Evolutionary conservation across 331 rosid genomes (phyloP), one percentile per base, ranked within the genome.

Genomic region (Quercus phellos): DNA sequence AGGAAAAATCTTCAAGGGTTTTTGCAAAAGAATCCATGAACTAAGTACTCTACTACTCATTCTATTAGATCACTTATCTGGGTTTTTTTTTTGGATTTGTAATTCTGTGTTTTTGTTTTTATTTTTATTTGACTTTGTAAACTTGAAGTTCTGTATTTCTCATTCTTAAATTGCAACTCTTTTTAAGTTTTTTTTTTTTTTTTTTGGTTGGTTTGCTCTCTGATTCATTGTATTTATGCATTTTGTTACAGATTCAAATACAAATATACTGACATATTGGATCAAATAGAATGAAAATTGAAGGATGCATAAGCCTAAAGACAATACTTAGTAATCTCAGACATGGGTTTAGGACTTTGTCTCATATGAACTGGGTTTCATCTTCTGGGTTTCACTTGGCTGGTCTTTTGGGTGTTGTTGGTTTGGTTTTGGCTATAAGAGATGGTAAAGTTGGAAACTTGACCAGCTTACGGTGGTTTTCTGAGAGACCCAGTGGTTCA

Each of bases 381-480:
- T 60, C 84, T 13, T 75, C 82, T 50, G 83, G 79, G 27, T 70
- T 83, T 83, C 84, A 73, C 63, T 53, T 84, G 18, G 89, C 88
- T 79, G 87, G 74, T 43, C 58, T 92, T 77, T 30, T 87, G 46
- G 86, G 91, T 32, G 32, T 88, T 30, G 77, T 89, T 58, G 90
- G 92, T 68, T 66, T 83, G 51, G 61, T 82, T 22, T 71, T 89
- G 29, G 90, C 85, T 24, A 63, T 87, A 13, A 88, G 51, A 78
- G 88, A 78, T 63, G 73, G 59, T 72, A 90, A 84, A 79, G 35
- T 85, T 11, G 56, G 67, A 1, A 82, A 79, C 10, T 83, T 85
- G 53, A 70, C 60, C 72, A 42, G 60, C 81, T 74, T 83, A 4
- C 75, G 82, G 2, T 90, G 92, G 89, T 69, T 72, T 17, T 69